Base-by-base conservation (phyloP, 805 yeast species). In the Cyberlindnera nakhonratchasimensis region DNA sequence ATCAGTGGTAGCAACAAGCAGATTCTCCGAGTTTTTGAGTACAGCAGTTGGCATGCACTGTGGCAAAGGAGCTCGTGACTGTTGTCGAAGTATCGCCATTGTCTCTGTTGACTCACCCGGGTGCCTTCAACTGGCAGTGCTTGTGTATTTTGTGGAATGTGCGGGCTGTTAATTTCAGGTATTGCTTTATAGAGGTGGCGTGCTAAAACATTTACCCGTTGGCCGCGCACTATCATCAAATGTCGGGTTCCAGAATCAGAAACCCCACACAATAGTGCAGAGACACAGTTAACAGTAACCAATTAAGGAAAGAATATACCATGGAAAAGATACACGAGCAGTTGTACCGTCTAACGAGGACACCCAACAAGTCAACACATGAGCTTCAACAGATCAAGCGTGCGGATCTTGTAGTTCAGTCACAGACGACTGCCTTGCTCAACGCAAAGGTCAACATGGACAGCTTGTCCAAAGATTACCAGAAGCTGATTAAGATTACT, bases 361-460 rank as follows among this genome's bases (percentile, higher is more conserved):
- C 35, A 5, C 52, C 52, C 8, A 48, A 48, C 41, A 34, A 30
- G 17, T 40, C 52, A 12, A 48, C 52, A 13, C 41, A 22, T 6
- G 45, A 48, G 23, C 46, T 48, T 7, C 50, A 43, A 26, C 60
- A 55, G 43, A 51, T 57, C 17, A 45, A 46, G 25, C 47, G 58
- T 1, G 35, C 53, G 0, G 59, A 55, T 26, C 31, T 44, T 8
- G 51, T 56, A 10, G 47, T 57, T 21, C 35, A 46, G 24, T 46
- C 53, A 26, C 62, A 57, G 37, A 20, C 45, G 18, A 31, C 43
- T 2, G 43, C 52, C n/a, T 30, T 57, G 11, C 12, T 17, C 11
- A 44, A 12, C n/a, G 48, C 26, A 43, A 47, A 30, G 34, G 37
- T 18, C 14, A 46, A 14, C 22, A 45, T 18, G 9, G 47, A 43